A percentile compares a stretch with the other conserved stretches of the same genome.
Evolutionary conservation across 768 basidiomycete species (phyloP).

Genomic region (Russula vinacea): DNA sequence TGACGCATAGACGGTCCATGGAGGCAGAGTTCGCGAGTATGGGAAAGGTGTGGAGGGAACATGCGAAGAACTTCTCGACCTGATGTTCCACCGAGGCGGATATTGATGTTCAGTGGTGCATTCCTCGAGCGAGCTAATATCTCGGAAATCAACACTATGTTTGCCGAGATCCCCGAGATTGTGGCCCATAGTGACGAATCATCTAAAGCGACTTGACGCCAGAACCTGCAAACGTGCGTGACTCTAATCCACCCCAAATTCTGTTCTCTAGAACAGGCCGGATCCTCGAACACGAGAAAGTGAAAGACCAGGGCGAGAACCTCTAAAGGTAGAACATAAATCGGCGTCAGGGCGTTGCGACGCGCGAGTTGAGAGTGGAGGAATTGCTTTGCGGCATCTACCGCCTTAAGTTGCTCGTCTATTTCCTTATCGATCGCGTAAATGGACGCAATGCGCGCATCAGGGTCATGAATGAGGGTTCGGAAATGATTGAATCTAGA

Average conservation of each 20-base stretch:
- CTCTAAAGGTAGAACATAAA: not conserved
- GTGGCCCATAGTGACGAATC: slow-evolving; percentile 16
- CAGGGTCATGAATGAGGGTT: not conserved
- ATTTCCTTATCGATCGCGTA: no score
- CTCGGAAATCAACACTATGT: slow-evolving; percentile 2
- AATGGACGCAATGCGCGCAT: no score
- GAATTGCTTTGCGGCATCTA: not conserved
- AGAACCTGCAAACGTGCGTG: slow-evolving; percentile 26
- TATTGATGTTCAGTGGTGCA: slow-evolving; percentile 5
- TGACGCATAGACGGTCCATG: not conserved
- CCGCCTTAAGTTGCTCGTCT: no score
- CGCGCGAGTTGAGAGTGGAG: not conserved
- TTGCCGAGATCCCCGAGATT: not conserved
- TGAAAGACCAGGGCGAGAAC: slow-evolving; percentile 5
- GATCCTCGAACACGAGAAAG: not conserved
- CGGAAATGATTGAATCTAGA: not conserved
- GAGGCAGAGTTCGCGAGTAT: slow-evolving; percentile 16
- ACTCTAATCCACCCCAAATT: not conserved
- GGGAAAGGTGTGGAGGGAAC: not conserved
- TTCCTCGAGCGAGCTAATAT: slow-evolving; percentile 5
- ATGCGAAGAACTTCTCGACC: not conserved
- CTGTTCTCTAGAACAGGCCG: not conserved
- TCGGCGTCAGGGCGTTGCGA: not conserved
- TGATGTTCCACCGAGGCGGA: not conserved
- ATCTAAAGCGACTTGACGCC: slow-evolving; percentile 20